A percentile compares a stretch with the other conserved stretches of the same genome.
These are phyloP conservation scores for Starmerella sp. DNA, from an alignment of 805 yeast genomes.

Conservation along the genomic window DNA sequence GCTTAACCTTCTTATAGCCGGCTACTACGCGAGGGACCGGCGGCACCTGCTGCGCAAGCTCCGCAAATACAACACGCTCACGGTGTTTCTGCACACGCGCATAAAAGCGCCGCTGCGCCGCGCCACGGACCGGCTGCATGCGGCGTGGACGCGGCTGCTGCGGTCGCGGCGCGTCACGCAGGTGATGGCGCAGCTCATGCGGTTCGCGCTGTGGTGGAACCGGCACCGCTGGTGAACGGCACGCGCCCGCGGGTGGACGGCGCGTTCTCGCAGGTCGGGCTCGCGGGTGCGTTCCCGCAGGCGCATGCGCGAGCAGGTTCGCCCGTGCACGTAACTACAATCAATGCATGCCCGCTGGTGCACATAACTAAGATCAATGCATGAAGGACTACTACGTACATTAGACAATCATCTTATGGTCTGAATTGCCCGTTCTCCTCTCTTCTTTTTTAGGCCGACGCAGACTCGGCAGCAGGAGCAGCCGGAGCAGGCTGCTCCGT, in stretches of 20 bases:
- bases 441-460: not conserved
- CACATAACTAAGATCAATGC: not conserved
- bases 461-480: not conserved
- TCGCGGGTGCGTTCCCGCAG: too few species aligned
- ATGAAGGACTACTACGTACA: not conserved
- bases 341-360: too few species aligned
- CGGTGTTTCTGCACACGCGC: slow-evolving; percentile 1
- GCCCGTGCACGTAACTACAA: too few species aligned
- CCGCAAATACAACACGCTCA: not conserved
- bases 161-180: slow-evolving; percentile 2
- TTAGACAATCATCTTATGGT: not conserved
- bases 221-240: not conserved
- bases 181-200: not conserved
- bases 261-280: too few species aligned
- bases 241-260: not conserved
- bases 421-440: not conserved
- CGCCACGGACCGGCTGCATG: not conserved
- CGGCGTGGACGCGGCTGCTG: not conserved
- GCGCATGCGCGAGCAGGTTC: too few species aligned
- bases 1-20: slow-evolving; percentile 16
- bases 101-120: slow-evolving; percentile 2
- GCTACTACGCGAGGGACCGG: slow-evolving; percentile 11
- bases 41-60: slow-evolving; percentile 1
- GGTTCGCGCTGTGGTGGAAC: not conserved
- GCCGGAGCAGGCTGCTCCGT: not conserved